Conservation (phyloP, 2,329 filamentous ascomycete genomes). For the Aspergillus fumigatiaffinis region DNA sequence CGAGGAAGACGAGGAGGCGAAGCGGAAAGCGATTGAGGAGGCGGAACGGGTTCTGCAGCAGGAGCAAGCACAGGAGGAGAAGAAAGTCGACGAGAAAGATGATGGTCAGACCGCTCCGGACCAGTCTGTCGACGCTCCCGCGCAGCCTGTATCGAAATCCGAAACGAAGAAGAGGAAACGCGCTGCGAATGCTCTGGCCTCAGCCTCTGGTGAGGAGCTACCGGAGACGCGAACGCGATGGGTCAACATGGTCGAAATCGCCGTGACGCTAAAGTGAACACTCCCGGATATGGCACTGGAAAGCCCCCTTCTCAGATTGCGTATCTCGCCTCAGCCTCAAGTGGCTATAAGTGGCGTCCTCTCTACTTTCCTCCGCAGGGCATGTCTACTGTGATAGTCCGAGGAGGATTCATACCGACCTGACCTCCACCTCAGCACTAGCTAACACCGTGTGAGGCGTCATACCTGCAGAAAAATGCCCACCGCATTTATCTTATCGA, state of each 20-base stretch:
- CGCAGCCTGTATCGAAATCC: constrained; percentile 12
- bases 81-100: constrained; percentile 12
- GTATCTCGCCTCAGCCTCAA: not conserved
- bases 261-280: constrained; percentile 39
- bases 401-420: not conserved
- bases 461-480: not conserved
- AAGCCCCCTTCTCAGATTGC: not conserved
- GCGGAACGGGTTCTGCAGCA: constrained; percentile 19
- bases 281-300: not conserved
- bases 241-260: constrained; percentile 46
- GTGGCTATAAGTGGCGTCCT: not conserved
- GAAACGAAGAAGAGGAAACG: constrained; percentile 29
- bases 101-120: constrained; percentile 8
- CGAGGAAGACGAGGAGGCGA: constrained; percentile 36
- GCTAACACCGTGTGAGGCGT: not conserved
- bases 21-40: constrained; percentile 22
- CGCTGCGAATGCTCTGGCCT: constrained; percentile 13
- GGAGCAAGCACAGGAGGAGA: constrained; percentile 10
- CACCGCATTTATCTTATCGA: not conserved
- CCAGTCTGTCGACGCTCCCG: not conserved
- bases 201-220: constrained; percentile 34
- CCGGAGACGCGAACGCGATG: constrained; percentile 44
- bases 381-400: not conserved
- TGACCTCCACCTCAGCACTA: not conserved
- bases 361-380: not conserved